Evolutionary conservation across 2,329 filamentous ascomycete species (phyloP).

Genomic region (Hypoxylon sp.): DNA sequence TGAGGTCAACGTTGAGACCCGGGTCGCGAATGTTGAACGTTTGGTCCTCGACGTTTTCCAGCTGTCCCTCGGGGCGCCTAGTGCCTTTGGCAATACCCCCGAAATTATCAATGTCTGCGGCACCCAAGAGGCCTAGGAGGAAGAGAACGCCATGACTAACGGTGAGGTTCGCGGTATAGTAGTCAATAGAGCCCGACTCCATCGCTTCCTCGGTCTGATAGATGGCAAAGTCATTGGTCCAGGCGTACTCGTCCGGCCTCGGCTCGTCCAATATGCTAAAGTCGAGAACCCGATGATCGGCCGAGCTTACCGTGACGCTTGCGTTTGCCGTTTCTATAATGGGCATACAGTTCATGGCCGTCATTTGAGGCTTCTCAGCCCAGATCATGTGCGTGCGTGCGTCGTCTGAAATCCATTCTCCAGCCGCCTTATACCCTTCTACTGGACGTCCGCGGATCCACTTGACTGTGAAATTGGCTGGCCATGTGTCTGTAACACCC

Average conservation of each 20-base stretch:
- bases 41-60: slow-evolving; percentile 17
- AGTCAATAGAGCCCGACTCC: neutral
- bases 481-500: slow-evolving; percentile 6
- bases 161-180: slow-evolving; percentile 17
- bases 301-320: slow-evolving; percentile 17
- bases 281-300: slow-evolving; percentile 11
- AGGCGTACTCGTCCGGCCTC: slow-evolving; percentile 7
- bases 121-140: slow-evolving; percentile 18
- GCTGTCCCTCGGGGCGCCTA: neutral
- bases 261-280: slow-evolving; percentile 10
- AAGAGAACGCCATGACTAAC: slow-evolving; percentile 26
- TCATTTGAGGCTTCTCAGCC: slow-evolving; percentile 24
- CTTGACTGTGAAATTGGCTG: slow-evolving; percentile 31
- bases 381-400: slow-evolving; percentile 12
- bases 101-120: slow-evolving; percentile 19
- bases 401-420: neutral
- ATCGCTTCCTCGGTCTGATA: slow-evolving; percentile 1
- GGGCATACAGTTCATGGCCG: slow-evolving; percentile 29
- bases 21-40: slow-evolving; percentile 30
- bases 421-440: slow-evolving; percentile 12
- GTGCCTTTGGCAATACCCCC: neutral
- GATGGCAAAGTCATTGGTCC: slow-evolving; percentile 15
- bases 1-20: slow-evolving; percentile 24
- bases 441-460: slow-evolving; percentile 27
- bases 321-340: slow-evolving; percentile 26